Conservation (phyloP, 805 yeast species). For the Candida michaelii region DNA sequence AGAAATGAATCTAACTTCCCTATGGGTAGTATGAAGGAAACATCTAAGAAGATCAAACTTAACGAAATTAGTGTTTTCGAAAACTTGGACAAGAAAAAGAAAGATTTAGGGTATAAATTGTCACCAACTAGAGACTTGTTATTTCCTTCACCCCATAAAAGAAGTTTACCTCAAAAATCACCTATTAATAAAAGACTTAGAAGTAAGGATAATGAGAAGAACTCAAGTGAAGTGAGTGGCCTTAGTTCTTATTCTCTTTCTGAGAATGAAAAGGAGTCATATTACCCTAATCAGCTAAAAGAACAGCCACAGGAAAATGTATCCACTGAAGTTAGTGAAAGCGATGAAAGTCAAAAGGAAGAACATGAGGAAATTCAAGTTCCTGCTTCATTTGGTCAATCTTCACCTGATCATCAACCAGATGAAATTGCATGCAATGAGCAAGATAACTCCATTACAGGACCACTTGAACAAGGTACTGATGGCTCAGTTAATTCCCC, state of each 20-base stretch:
- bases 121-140: slow-evolving; percentile 1
- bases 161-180: background rate
- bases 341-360: background rate
- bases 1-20: no score
- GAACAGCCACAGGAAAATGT: no score
- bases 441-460: background rate
- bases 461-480: slow-evolving; percentile 1
- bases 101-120: background rate
- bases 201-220: background rate
- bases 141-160: slow-evolving; percentile 2
- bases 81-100: background rate
- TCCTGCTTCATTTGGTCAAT: background rate
- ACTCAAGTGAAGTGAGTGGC: no score
- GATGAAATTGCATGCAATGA: no score
- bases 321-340: background rate
- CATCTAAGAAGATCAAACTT: background rate
- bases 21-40: no score
- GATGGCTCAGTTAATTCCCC: background rate
- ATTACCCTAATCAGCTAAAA: no score
- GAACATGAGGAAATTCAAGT: background rate
- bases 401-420: no score
- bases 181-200: background rate
- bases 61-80: background rate
- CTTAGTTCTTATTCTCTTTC: no score
- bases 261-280: no score